Evolutionary conservation across 2,329 filamentous ascomycete genomes (phyloP).

Genomic region (Aspergillus sp.): DNA sequence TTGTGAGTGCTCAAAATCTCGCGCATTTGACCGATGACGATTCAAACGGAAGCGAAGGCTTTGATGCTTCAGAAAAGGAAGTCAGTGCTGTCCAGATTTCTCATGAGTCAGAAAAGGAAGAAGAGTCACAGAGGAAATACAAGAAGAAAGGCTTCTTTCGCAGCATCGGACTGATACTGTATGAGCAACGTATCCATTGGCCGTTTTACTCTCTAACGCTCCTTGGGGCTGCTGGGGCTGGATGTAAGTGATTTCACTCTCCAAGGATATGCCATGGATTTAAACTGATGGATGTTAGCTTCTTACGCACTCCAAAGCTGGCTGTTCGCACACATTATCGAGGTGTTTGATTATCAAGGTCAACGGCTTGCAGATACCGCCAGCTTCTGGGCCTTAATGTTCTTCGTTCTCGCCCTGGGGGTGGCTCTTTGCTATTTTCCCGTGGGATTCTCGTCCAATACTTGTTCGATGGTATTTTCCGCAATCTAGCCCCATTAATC

Average conservation of each 20-base stretch:
- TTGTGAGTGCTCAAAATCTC: constrained; percentile 49
- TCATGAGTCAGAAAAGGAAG: background rate
- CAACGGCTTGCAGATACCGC: constrained; percentile 33
- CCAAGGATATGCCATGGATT: background rate
- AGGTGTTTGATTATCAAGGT: constrained; percentile 41
- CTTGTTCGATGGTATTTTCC: constrained; percentile 33
- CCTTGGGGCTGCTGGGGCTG: constrained; percentile 20
- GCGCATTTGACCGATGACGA: constrained; percentile 11
- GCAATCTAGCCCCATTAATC: no score
- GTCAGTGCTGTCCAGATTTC: no score
- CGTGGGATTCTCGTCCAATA: constrained; percentile 42
- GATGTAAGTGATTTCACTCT: constrained; percentile 16
- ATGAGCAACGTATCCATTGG: constrained; percentile 27
- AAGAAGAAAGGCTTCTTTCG: constrained; percentile 12
- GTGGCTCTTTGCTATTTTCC: constrained; percentile 40
- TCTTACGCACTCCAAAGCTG: constrained; percentile 31
- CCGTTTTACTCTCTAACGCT: constrained; percentile 20
- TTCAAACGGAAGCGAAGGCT: constrained; percentile 1
- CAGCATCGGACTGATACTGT: constrained; percentile 21
- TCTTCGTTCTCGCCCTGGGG: constrained; percentile 48
- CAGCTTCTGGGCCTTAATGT: constrained; percentile 51
- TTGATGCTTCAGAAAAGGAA: constrained; percentile 3
- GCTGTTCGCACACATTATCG: constrained; percentile 44
- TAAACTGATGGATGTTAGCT: constrained; percentile 6
- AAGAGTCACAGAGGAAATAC: background rate